phyloP scores from a whole-genome alignment of 306 rosid genomes.

The Canavalia ensiformis region DNA sequence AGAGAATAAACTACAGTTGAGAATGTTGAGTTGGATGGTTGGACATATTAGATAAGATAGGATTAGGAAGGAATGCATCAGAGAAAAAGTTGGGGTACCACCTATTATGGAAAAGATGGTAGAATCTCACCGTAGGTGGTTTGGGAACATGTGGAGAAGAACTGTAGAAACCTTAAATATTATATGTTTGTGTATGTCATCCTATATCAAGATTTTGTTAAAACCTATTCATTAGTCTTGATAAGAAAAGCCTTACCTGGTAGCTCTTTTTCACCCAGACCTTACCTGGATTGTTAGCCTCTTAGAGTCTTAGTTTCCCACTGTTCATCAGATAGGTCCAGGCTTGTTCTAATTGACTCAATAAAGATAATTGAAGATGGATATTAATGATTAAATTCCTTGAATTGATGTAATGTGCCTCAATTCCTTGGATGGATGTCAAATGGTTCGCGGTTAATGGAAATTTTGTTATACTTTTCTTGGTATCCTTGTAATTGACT shows the following conservation, averaged over 20 bases:
- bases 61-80: not conserved
- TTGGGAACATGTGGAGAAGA: not conserved
- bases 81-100: not conserved
- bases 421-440: conserved; percentile 4
- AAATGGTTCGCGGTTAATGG: conserved; percentile 43
- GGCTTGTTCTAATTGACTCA: conserved; percentile 12
- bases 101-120: not conserved
- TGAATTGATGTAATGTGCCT: conserved; percentile 35
- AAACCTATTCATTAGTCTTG: conserved; percentile 22
- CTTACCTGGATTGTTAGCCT: conserved; percentile 15
- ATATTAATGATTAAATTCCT: conserved; percentile 28
- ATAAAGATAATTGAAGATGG: conserved; percentile 28
- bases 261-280: not conserved
- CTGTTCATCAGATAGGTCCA: conserved; percentile 28
- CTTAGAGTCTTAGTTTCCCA: conserved; percentile 11
- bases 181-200: conserved; percentile 6
- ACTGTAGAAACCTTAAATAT: not conserved
- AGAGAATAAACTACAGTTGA: not conserved
- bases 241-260: conserved; percentile 19
- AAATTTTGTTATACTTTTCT: conserved; percentile 19
- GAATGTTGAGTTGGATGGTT: not conserved
- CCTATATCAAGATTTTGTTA: conserved; percentile 1
- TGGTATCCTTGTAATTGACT: conserved; percentile 31
- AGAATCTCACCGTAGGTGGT: not conserved
- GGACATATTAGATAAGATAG: not conserved